Evolutionary conservation across 208 protist species (phyloP).

Genomic region (Acanthamoeba healyi): DNA sequence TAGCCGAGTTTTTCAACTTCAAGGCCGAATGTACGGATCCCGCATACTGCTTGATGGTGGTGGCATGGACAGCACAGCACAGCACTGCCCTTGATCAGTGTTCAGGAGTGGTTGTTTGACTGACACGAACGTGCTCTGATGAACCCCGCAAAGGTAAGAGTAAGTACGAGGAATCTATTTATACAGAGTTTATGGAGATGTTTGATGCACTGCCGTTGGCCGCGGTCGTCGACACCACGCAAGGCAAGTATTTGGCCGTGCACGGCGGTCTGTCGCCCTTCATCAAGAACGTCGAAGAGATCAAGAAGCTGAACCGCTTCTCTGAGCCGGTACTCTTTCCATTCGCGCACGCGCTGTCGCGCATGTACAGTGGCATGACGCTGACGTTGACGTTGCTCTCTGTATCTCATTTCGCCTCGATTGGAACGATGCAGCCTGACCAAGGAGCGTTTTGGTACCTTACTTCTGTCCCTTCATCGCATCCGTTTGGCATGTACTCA

Average conservation of each 20-base stretch:
- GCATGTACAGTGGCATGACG: background rate
- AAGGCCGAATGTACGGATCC: conserved; percentile 91
- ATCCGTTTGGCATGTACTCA: background rate
- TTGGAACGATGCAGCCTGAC: background rate
- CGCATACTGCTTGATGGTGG: background rate
- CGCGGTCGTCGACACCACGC: conserved; percentile 90
- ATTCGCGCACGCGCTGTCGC: background rate
- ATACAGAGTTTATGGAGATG: conserved; percentile 94
- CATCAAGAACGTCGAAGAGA: conserved; percentile 89
- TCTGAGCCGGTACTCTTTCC: conserved; percentile 88
- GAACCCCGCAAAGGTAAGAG: conserved; percentile 29
- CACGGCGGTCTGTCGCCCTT: conserved; percentile 92
- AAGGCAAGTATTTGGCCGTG: conserved; percentile 92
- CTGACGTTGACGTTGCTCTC: background rate
- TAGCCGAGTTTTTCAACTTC: conserved; percentile 97
- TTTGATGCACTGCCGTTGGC: conserved; percentile 96
- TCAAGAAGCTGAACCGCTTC: conserved; percentile 95
- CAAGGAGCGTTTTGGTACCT: conserved; percentile 67
- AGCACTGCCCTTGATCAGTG: no score
- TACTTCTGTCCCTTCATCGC: no score
- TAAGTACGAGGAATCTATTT: conserved; percentile 94
- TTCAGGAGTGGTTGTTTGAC: no score
- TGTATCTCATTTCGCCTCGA: no score
- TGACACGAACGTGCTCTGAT: no score
- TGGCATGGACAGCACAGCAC: background rate